Evolutionary conservation across 2,329 filamentous ascomycete genomes (phyloP), one percentile per base, ranked within the genome.

Genomic region (Triangularia verruculosa): DNA sequence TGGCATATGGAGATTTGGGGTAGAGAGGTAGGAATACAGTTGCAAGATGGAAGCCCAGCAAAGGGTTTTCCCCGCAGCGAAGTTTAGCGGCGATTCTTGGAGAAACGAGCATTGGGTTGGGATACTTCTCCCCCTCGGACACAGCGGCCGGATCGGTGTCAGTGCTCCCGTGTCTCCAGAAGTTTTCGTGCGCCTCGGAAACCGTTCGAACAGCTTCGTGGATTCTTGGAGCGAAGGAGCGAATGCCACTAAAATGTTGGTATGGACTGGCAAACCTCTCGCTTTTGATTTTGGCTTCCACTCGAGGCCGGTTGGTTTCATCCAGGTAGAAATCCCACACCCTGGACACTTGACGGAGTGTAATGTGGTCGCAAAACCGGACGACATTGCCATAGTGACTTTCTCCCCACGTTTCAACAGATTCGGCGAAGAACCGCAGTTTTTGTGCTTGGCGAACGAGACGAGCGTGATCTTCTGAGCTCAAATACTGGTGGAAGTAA

Each of bases 11-110:
- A 1, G 78, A 81, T 0, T 66, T 61, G 2, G 75, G 68, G 0
- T 72, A 64, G 2, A 81, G 71, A 0, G 75, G 68, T 1, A 75
- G 73, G 66, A 76, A 80, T 3, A 78, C 81, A 0, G 78, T 74
- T 2, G 82, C 80, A 15, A 87, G 75, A 70, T 88, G 85, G 62
- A 83, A 88, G 1, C 84, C 82, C 7, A 80, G 67, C 1, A 85
- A 66, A 0, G 86, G 85, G 64, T 87, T 76, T 1, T 76, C 79
- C 0, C 74, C 78, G 65, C 82, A 81, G 62, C 85, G 79, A 27
- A 87, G 72, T 2, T 74, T 65, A 1, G 74, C 64, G 3, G 71
- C 64, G 0, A 75, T 75, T 3, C 78, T 64, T 0, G 75, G 64
- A 20, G 65, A 69, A 47, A 76, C 72, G 59, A 82, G 78, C 56